phyloP scores from a whole-genome alignment of 768 basidiomycete species.

The Mycena vitilis region DNA sequence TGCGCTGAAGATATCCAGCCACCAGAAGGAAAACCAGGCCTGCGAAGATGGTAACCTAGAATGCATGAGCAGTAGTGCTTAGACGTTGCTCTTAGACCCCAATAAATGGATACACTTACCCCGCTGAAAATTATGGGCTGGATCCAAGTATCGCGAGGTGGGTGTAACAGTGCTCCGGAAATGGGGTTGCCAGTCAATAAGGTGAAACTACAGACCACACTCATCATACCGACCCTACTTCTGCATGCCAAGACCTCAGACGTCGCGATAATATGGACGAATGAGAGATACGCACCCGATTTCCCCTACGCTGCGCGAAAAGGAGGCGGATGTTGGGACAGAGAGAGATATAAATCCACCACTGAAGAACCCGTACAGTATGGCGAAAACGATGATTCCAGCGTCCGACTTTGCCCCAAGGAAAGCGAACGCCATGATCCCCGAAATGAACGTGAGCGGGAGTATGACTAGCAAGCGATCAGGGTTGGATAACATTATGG shows the following conservation, averaged over 20 bases:
- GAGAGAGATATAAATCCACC: conserved; percentile 1
- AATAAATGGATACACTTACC: neutral
- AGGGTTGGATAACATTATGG: too few species aligned
- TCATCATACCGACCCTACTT: conserved; percentile 1
- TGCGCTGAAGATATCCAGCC: too few species aligned
- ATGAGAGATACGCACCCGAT: conserved; percentile 1
- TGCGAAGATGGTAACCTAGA: too few species aligned
- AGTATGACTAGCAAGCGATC: neutral
- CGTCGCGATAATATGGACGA: too few species aligned
- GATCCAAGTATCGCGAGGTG: conserved; percentile 12
- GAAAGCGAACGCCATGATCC: conserved; percentile 41
- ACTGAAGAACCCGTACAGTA: conserved; percentile 8
- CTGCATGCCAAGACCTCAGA: neutral
- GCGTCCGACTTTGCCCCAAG: conserved; percentile 26
- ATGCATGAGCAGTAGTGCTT: too few species aligned
- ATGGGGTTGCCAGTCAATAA: conserved; percentile 7
- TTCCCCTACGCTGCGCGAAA: conserved; percentile 7
- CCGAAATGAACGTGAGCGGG: conserved; percentile 28
- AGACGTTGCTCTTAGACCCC: too few species aligned
- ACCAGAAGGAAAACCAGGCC: too few species aligned
- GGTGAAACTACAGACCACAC: neutral
- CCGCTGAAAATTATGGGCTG: conserved; percentile 21
- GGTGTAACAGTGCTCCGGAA: conserved; percentile 6
- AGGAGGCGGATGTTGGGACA: neutral
- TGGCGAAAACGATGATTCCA: conserved; percentile 1